phyloP scores from a whole-genome alignment of 78 protist species.

The Monosiga brevicollis region DNA sequence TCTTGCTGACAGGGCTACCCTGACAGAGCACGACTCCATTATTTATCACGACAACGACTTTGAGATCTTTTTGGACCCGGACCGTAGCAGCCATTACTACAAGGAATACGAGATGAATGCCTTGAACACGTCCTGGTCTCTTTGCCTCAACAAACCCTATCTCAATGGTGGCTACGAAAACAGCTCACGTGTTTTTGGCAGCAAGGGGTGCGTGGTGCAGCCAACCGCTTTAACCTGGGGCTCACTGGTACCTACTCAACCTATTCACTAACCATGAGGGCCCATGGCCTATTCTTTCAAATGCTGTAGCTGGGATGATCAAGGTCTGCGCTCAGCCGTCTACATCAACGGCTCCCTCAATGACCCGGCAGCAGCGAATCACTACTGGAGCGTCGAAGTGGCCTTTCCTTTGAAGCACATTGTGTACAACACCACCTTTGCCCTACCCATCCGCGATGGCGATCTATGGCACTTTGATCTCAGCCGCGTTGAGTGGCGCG shows the following conservation, averaged over 20 bases:
- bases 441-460: background rate
- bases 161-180: conserved; percentile 14
- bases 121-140: conserved; percentile 13
- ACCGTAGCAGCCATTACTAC: conserved; percentile 37
- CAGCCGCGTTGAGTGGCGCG: conserved; percentile 27
- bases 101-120: conserved; percentile 53
- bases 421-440: background rate
- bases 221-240: too few relatives aligned
- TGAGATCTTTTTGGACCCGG: conserved; percentile 35
- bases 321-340: background rate
- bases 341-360: conserved; percentile 17
- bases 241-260: too few relatives aligned
- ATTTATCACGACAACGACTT: conserved; percentile 45
- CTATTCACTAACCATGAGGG: too few relatives aligned
- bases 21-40: conserved; percentile 11
- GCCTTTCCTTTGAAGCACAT: conserved; percentile 18
- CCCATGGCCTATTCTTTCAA: too few relatives aligned
- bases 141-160: conserved; percentile 31
- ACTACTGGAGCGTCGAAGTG: conserved; percentile 19
- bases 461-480: conserved; percentile 20
- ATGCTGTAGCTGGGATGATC: background rate
- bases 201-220: background rate
- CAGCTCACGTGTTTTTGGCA: conserved; percentile 6
- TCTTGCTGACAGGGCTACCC: conserved; percentile 11
- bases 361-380: background rate